Evolutionary conservation across 2,329 filamentous ascomycete genomes (phyloP).

Genomic region (Penicillium psychrosexuale): DNA sequence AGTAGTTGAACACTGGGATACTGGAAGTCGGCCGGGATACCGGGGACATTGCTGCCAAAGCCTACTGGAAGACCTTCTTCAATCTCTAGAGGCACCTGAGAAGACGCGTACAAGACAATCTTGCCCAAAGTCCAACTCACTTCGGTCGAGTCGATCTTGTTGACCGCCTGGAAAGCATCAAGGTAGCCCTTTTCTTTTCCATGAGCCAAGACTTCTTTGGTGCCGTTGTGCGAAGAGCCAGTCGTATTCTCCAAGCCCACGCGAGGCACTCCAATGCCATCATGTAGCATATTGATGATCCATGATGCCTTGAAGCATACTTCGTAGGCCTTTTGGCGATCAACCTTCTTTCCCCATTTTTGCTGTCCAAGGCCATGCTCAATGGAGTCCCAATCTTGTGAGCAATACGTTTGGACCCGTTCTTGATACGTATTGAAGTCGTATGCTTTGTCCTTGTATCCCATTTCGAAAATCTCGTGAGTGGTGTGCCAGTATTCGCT

Average conservation of each 20-base stretch:
- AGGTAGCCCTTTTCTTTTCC: constrained; percentile 72
- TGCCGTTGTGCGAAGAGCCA: constrained; percentile 62
- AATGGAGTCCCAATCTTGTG: constrained; percentile 75
- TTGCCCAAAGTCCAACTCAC: constrained; percentile 97
- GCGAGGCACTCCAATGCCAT: constrained; percentile 89
- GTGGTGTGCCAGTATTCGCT: constrained; percentile 99
- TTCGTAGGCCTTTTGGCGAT: constrained; percentile 70
- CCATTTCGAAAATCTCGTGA: constrained; percentile 82
- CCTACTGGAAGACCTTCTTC: constrained; percentile 71
- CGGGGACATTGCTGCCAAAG: constrained; percentile 79
- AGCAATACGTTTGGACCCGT: constrained; percentile 80
- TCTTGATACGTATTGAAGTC: constrained; percentile 87
- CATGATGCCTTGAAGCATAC: constrained; percentile 98
- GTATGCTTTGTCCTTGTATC: constrained; percentile 74
- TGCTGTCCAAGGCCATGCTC: constrained; percentile 61
- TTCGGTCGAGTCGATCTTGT: constrained; percentile 88
- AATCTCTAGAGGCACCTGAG: constrained; percentile 69
- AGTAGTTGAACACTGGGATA: constrained; percentile 54
- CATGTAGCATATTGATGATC: constrained; percentile 94
- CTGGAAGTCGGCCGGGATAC: constrained; percentile 75
- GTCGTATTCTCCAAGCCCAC: constrained; percentile 68
- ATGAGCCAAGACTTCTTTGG: constrained; percentile 65
- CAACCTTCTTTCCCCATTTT: constrained; percentile 72
- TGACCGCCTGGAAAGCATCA: constrained; percentile 85
- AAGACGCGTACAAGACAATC: constrained; percentile 91